Evolutionary conservation across 2,329 filamentous ascomycete genomes (phyloP).

Genomic region (Claviceps citrina): DNA sequence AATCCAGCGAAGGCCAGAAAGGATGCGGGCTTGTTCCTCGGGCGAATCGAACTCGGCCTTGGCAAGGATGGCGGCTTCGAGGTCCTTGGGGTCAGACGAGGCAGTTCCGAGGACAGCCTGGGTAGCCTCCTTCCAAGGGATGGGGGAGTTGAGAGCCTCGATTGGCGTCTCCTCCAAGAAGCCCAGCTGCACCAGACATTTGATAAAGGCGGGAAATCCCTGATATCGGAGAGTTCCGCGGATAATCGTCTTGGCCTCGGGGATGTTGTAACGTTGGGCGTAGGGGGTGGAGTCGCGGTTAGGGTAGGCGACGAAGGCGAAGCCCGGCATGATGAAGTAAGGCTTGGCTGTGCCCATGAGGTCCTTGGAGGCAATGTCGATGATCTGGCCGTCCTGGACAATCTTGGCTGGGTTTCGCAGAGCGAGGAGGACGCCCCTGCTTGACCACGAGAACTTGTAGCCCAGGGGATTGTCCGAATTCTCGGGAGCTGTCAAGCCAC

Average conservation of each 20-base stretch:
- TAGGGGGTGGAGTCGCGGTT: slow-evolving; percentile 85
- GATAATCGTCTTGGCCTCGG: slow-evolving; percentile 80
- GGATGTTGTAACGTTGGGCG: slow-evolving; percentile 79
- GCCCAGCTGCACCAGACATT: slow-evolving; percentile 72
- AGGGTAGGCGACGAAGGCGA: slow-evolving; percentile 78
- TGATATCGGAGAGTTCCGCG: slow-evolving; percentile 70
- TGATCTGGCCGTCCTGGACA: slow-evolving; percentile 64
- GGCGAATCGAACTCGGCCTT: slow-evolving; percentile 58
- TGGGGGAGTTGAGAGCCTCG: slow-evolving; percentile 48
- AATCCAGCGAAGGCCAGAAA: slow-evolving; percentile 59
- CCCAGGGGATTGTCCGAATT: slow-evolving; percentile 66
- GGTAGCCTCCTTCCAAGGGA: slow-evolving; percentile 75
- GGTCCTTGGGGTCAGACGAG: slow-evolving; percentile 51
- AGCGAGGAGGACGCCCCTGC: slow-evolving; percentile 74
- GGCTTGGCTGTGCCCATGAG: slow-evolving; percentile 51
- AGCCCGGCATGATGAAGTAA: slow-evolving; percentile 77
- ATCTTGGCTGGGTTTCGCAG: slow-evolving; percentile 73
- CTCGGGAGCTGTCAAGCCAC: slow-evolving; percentile 45
- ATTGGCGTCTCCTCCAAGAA: slow-evolving; percentile 63
- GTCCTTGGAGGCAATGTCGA: slow-evolving; percentile 37
- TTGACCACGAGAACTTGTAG: slow-evolving; percentile 72
- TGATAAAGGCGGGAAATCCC: slow-evolving; percentile 84
- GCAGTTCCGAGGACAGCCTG: slow-evolving; percentile 57
- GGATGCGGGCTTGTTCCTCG: slow-evolving; percentile 54
- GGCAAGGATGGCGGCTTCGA: slow-evolving; percentile 55